Percentiles rank a stretch among this genome's conserved stretches.
Evolutionary conservation across 2,329 filamentous ascomycete species (phyloP).

Genomic region (Lachnellula occidentalis): DNA sequence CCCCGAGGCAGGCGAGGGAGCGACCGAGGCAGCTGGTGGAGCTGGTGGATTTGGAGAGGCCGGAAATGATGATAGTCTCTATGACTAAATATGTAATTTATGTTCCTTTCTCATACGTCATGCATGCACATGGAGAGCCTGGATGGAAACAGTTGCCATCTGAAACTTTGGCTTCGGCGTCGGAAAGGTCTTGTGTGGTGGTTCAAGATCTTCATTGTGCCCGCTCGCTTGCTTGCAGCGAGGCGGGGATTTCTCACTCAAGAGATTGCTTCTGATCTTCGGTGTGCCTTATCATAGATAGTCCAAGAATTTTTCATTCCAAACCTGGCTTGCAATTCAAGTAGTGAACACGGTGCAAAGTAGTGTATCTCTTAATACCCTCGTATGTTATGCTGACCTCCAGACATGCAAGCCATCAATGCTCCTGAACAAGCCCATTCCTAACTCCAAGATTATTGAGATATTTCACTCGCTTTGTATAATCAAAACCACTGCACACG

Average conservation of each 20-base stretch:
- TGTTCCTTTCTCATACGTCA: slow-evolving; percentile 16
- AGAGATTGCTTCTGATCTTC: slow-evolving; percentile 4
- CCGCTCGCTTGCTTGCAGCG: slow-evolving; percentile 1
- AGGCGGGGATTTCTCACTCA: not conserved
- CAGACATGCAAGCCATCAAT: too few species aligned
- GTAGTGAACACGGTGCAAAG: too few species aligned
- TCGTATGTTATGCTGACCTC: too few species aligned
- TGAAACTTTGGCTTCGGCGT: slow-evolving; percentile 13
- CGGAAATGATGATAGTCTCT: slow-evolving; percentile 94
- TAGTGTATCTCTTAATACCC: too few species aligned
- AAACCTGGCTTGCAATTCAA: too few species aligned
- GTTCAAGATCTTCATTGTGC: slow-evolving; percentile 10
- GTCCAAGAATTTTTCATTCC: slow-evolving; percentile 10
- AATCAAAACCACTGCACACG: too few species aligned
- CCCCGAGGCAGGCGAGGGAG: slow-evolving; percentile 58
- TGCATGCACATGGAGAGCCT: slow-evolving; percentile 14
- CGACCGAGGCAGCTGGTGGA: slow-evolving; percentile 62
- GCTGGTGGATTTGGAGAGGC: slow-evolving; percentile 71
- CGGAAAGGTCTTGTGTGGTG: slow-evolving; percentile 8
- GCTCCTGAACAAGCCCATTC: too few species aligned
- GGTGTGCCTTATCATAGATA: slow-evolving; percentile 16
- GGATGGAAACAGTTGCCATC: slow-evolving; percentile 6
- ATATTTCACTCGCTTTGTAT: too few species aligned
- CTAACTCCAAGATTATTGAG: too few species aligned
- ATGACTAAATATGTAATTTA: slow-evolving; percentile 62